A percentile compares a stretch with the other conserved stretches of the same genome.
phyloP scores from a whole-genome alignment of 805 yeast genomes.

The Yarrowia sp. region DNA sequence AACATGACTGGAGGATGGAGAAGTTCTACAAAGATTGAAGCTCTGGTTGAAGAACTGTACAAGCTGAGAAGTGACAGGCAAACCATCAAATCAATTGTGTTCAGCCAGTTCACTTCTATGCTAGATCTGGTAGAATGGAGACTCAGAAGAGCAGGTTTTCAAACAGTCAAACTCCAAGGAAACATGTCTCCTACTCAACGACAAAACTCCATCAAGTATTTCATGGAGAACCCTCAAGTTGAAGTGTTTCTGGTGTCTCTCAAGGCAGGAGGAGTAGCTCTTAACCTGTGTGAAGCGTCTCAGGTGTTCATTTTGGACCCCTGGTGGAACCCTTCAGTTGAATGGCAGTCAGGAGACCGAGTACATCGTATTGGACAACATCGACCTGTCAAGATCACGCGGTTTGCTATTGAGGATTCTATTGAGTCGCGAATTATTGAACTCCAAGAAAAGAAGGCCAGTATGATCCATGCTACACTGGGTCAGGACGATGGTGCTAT shows the following conservation, averaged over 20 bases:
- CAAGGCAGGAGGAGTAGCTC: constrained; percentile 98
- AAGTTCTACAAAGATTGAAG: constrained; percentile 95
- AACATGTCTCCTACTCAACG: constrained; percentile 96
- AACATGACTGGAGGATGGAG: constrained; percentile 83
- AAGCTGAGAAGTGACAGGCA: constrained; percentile 78
- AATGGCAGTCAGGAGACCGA: constrained; percentile 98
- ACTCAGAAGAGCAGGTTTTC: constrained; percentile 88
- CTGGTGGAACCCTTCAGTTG: constrained; percentile 99
- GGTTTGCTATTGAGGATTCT: constrained; percentile 93
- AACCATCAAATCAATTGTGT: constrained; percentile 93
- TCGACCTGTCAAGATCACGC: constrained; percentile 87
- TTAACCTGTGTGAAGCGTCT: constrained; percentile 93
- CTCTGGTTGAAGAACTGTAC: constrained; percentile 88
- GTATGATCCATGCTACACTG: constrained; percentile 96
- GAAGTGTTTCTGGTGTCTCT: constrained; percentile 92
- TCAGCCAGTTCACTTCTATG: constrained; percentile 97
- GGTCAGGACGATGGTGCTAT: constrained; percentile 91
- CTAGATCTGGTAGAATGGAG: constrained; percentile 95
- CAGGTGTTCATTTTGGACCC: constrained; percentile 96
- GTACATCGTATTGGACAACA: constrained; percentile 97
- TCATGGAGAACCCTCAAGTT: constrained; percentile 88
- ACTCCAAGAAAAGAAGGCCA: constrained; percentile 94
- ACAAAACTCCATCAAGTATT: constrained; percentile 83
- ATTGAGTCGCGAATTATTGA: constrained; percentile 95
- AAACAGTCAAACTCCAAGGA: constrained; percentile 91